Evolutionary conservation across 805 yeast genomes (phyloP).

Genomic region (Ogataea chonburiensis): DNA sequence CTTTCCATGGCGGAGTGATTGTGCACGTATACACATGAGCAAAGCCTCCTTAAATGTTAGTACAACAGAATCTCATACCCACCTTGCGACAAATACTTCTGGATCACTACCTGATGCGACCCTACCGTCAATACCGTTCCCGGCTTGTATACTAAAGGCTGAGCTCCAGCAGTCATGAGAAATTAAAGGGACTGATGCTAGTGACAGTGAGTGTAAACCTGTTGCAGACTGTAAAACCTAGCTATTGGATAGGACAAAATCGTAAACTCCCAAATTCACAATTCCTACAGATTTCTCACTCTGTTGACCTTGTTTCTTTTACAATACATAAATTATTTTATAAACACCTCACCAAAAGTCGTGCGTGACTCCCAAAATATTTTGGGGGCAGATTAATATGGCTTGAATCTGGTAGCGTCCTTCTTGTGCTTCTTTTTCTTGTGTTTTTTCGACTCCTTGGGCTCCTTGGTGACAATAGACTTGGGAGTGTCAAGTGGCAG

Average conservation of each 20-base stretch:
- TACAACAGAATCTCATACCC: constrained; percentile 16
- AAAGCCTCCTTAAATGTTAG: constrained; percentile 59
- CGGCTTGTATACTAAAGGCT: constrained; percentile 63
- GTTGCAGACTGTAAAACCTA: too few species aligned
- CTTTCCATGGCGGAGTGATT: constrained; percentile 59
- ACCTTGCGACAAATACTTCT: constrained; percentile 78
- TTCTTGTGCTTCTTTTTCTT: constrained; percentile 18
- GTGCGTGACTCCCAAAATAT: constrained; percentile 4
- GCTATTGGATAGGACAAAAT: neutral
- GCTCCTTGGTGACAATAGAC: neutral
- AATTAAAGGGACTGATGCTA: too few species aligned
- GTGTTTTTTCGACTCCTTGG: constrained; percentile 6
- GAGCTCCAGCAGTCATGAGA: constrained; percentile 31
- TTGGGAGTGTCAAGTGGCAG: neutral
- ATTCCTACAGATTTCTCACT: constrained; percentile 1
- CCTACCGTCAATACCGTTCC: constrained; percentile 85
- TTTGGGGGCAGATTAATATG: constrained; percentile 4
- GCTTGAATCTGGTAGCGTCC: constrained; percentile 22
- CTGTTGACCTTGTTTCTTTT: constrained; percentile 8
- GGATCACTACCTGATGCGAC: constrained; percentile 67
- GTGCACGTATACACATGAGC: constrained; percentile 89
- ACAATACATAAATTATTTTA: constrained; percentile 4
- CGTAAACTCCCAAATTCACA: constrained; percentile 1
- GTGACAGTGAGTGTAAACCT: too few species aligned
- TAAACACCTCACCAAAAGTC: constrained; percentile 15